Evolutionary conservation across 2,329 filamentous ascomycete species (phyloP).

Genomic region (Colletotrichum destructivum): DNA sequence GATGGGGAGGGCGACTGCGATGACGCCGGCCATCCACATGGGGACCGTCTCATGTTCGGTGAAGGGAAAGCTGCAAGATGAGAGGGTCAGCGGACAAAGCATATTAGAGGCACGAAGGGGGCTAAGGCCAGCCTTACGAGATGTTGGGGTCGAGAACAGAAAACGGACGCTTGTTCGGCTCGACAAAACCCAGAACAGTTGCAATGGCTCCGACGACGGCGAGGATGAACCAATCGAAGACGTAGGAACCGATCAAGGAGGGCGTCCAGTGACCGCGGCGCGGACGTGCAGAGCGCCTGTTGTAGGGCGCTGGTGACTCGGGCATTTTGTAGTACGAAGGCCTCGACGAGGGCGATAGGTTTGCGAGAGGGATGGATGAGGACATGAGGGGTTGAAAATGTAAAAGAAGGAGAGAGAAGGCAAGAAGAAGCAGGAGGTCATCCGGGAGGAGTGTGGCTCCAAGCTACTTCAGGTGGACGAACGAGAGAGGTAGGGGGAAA

Average conservation of each 20-base stretch:
- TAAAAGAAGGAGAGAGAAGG: slow-evolving; percentile 18
- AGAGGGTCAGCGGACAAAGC: slow-evolving; percentile 20
- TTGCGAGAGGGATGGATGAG: slow-evolving; percentile 41
- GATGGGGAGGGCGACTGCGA: slow-evolving; percentile 75
- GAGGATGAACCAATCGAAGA: slow-evolving; percentile 82
- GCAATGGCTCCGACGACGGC: slow-evolving; percentile 71
- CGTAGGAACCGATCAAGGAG: slow-evolving; percentile 72
- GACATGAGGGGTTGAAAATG: slow-evolving; percentile 38
- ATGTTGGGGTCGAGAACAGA: slow-evolving; percentile 81
- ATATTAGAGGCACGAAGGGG: slow-evolving; percentile 26
- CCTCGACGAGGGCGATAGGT: slow-evolving; percentile 39
- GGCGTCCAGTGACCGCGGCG: slow-evolving; percentile 39
- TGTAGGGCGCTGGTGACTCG: slow-evolving; percentile 39
- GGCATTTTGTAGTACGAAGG: slow-evolving; percentile 52
- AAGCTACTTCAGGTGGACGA: slow-evolving; percentile 40
- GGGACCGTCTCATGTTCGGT: slow-evolving; percentile 80
- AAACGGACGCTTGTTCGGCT: slow-evolving; percentile 80
- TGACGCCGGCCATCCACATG: slow-evolving; percentile 74
- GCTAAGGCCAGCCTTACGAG: slow-evolving; percentile 62
- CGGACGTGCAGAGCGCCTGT: slow-evolving; percentile 30
- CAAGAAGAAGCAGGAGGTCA: slow-evolving; percentile 29
- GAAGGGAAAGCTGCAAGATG: slow-evolving; percentile 74
- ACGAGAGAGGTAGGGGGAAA: slow-evolving; percentile 14
- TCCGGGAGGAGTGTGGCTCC: slow-evolving; percentile 16
- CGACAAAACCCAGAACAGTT: slow-evolving; percentile 70